phyloP scores from a whole-genome alignment of 2,329 filamentous ascomycete species.

The Hypoxylon sp. region DNA sequence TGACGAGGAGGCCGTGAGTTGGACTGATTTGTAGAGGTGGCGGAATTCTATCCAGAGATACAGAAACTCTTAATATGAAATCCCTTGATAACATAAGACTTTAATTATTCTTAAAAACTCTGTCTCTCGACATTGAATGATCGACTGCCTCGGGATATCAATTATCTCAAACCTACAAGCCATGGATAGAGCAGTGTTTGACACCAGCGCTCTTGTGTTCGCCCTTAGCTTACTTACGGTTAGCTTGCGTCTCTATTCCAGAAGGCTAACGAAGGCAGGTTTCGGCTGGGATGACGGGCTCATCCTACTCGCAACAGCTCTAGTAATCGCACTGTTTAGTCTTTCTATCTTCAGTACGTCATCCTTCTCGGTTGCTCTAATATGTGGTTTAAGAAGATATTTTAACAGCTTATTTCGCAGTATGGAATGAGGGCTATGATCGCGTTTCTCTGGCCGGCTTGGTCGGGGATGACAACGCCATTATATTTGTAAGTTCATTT shows the following conservation, averaged over 20 bases:
- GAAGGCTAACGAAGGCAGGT: constrained; percentile 35
- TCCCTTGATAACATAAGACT: background rate
- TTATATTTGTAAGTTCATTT: constrained; percentile 16
- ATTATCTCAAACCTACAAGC: background rate
- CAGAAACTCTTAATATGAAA: background rate
- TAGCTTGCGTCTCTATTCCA: constrained; percentile 36
- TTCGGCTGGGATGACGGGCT: constrained; percentile 46
- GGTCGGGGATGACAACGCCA: background rate
- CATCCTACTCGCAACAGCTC: constrained; percentile 27
- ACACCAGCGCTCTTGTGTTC: constrained; percentile 10
- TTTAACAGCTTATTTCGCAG: constrained; percentile 9
- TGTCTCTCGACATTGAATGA: background rate
- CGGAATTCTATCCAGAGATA: background rate
- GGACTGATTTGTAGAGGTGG: background rate
- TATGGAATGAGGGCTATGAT: constrained; percentile 18
- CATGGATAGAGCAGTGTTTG: constrained; percentile 12
- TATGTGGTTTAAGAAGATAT: background rate
- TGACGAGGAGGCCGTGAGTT: constrained; percentile 4
- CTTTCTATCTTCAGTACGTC: constrained; percentile 30
- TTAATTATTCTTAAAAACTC: background rate
- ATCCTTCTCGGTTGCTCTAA: background rate
- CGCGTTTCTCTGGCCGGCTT: background rate
- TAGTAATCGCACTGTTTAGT: constrained; percentile 23
- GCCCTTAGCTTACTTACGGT: constrained; percentile 28
- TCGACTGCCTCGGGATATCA: background rate